Base-by-base conservation (phyloP, 768 basidiomycete genomes). In the Phylloporus sp. region DNA sequence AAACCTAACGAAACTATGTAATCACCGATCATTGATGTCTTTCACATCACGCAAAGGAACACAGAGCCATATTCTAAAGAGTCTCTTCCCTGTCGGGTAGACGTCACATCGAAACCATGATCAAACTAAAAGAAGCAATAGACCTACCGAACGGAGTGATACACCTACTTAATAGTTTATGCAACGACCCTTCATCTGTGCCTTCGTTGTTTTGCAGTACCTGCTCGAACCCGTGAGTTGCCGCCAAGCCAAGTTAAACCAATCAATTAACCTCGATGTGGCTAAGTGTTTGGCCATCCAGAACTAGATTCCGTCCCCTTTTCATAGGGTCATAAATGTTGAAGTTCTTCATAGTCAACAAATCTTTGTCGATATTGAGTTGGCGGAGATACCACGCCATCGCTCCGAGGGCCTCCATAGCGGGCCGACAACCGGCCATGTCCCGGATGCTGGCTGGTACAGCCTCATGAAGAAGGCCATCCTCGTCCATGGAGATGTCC, bases 41-140 rank as follows among this genome's bases (percentile, higher is more conserved):
- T 76, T 63, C 28, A 83, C 81, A 31, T 88, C 81, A 24, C 85
- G 80, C 52, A 99, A 69, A 17, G 96, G 96, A 76, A 86, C 86
- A 53, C 91, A 96, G 8, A 99, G 73, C 96, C 96, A 99, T 43
- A 95, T 86, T 33, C 94, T 81, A 77, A 99, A 98, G 23, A 98
- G 74, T 21, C 96, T 81, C 65, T 98, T 98, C 32, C 93, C 90
- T 90, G 44, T 21, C 36, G n/a, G 10, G 40, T 11, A 39, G 38
- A 24, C n/a, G 54, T 53, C 31, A 55, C 14, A 21, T 22, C 38
- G 42, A 48, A 42, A 42, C n/a, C 36, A 46, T 10, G 34, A 20
- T 17, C 8, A 33, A 46, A 48, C 26, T 24, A 6, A 46, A 46
- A 44, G 53, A 8, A 46, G 42, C 31, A 53, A 50, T 23, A 38